A percentile compares a stretch with the other conserved stretches of the same genome.
Conservation (phyloP, 2,329 filamentous ascomycete species). For the Pyrenochaeta sp. region DNA sequence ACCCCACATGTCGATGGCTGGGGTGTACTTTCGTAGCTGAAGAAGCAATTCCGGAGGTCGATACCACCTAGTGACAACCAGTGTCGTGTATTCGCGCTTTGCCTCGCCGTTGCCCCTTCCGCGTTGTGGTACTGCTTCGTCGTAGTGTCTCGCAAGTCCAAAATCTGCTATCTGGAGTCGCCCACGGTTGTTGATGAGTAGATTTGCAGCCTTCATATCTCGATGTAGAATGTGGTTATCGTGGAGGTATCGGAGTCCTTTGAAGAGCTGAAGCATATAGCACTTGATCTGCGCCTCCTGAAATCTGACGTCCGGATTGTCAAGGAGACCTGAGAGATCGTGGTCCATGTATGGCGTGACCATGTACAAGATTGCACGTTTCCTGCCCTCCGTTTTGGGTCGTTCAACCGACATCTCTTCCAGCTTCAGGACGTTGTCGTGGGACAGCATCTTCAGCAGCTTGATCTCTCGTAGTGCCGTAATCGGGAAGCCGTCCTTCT, state of each 20-base stretch:
- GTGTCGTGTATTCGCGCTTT: conserved; percentile 88
- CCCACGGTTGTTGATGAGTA: conserved; percentile 93
- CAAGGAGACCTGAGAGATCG: conserved; percentile 94
- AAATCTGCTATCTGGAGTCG: conserved; percentile 98
- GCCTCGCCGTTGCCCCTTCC: conserved; percentile 86
- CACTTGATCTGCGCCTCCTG: conserved; percentile 95
- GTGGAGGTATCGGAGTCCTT: conserved; percentile 90
- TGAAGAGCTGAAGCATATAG: conserved; percentile 92
- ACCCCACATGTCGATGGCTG: conserved; percentile 97
- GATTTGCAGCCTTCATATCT: conserved; percentile 98
- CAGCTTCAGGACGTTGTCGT: conserved; percentile 84
- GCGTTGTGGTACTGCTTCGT: conserved; percentile 79
- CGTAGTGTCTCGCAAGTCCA: conserved; percentile 90
- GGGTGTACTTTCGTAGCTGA: conserved; percentile 90
- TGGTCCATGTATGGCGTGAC: conserved; percentile 99
- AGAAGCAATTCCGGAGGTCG: conserved; percentile 91
- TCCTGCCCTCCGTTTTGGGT: conserved; percentile 63
- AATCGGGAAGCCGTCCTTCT: conserved; percentile 99
- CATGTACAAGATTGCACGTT: conserved; percentile 93
- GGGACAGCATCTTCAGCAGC: conserved; percentile 91
- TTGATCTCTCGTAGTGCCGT: conserved; percentile 98
- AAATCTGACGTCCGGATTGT: conserved; percentile 90
- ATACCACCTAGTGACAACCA: conserved; percentile 98
- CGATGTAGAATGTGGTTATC: conserved; percentile 86
- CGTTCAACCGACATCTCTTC: conserved; percentile 97